phyloP scores from a whole-genome alignment of 2,329 filamentous ascomycete genomes.

The Hirsutella minnesotensis region DNA sequence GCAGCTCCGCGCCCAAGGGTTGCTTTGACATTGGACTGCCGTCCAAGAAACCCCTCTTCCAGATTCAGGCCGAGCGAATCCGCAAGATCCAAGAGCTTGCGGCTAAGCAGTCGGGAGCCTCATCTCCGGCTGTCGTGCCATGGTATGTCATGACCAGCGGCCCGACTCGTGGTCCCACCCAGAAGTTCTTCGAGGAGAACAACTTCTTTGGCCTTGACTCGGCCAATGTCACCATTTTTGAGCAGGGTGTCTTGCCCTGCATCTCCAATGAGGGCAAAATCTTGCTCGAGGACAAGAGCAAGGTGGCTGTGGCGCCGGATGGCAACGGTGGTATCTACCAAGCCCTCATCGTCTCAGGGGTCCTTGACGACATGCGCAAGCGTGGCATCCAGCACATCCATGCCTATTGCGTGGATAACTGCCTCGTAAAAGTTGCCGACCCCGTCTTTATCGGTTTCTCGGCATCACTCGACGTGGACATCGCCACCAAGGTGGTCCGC shows the following conservation, averaged over 20 bases:
- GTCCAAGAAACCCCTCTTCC: constrained; percentile 88
- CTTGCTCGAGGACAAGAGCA: constrained; percentile 78
- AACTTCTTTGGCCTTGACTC: constrained; percentile 80
- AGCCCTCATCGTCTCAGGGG: constrained; percentile 68
- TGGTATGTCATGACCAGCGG: constrained; percentile 99
- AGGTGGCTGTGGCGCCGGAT: constrained; percentile 88
- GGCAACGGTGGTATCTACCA: constrained; percentile 96
- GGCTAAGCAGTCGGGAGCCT: constrained; percentile 47
- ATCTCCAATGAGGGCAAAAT: constrained; percentile 98
- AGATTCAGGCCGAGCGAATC: constrained; percentile 94
- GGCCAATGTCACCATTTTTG: constrained; percentile 84
- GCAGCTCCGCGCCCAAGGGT: constrained; percentile 91
- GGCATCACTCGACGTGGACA: constrained; percentile 78
- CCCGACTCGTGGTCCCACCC: constrained; percentile 82
- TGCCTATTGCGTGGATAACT: constrained; percentile 98
- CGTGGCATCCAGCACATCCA: constrained; percentile 92
- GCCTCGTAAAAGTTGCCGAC: constrained; percentile 96
- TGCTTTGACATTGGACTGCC: constrained; percentile 95
- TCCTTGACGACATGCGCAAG: constrained; percentile 77
- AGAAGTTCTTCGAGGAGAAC: constrained; percentile 83
- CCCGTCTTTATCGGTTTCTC: constrained; percentile 92
- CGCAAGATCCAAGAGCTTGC: constrained; percentile 74
- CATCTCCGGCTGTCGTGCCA: constrained; percentile 54
- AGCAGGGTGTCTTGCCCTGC: constrained; percentile 93
- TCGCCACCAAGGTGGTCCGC: constrained; percentile 97